These are phyloP conservation scores for Suhomyces emberorum DNA, from an alignment of 805 yeast species.

Conservation along the genomic window DNA sequence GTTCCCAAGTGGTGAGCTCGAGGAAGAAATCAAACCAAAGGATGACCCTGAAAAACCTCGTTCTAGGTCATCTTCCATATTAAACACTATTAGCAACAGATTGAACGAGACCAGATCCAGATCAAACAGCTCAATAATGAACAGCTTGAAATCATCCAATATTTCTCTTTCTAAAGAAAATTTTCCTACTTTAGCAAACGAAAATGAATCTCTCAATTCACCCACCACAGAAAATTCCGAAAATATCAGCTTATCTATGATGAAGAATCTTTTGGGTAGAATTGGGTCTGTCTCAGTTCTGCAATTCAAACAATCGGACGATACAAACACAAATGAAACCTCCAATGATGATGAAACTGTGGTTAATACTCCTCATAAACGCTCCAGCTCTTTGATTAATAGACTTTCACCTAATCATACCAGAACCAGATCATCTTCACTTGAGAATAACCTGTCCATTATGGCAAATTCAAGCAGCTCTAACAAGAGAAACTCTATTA, in stretches of 20 bases:
- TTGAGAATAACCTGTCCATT: slow-evolving; percentile 17
- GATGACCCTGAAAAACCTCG: slow-evolving; percentile 14
- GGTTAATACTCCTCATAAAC: slow-evolving; percentile 5
- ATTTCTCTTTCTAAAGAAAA: slow-evolving; percentile 18
- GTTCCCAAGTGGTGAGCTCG: slow-evolving; percentile 25
- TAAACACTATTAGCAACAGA: slow-evolving; percentile 32
- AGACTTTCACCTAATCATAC: slow-evolving; percentile 34
- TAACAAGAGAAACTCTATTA: slow-evolving; percentile 29
- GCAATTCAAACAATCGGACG: slow-evolving; percentile 15
- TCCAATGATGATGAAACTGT: slow-evolving; percentile 5
- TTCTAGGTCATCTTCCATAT: slow-evolving; percentile 38
- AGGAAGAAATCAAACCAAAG: slow-evolving; percentile 11
- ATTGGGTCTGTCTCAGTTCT: slow-evolving; percentile 30
- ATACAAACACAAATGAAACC: slow-evolving; percentile 6
- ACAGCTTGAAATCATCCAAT: slow-evolving; percentile 16
- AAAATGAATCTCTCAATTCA: slow-evolving; percentile 17
- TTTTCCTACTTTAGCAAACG: slow-evolving; percentile 23
- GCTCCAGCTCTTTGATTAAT: slow-evolving; percentile 25
- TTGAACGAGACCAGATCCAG: slow-evolving; percentile 32
- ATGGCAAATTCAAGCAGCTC: slow-evolving; percentile 7
- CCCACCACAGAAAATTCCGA: slow-evolving; percentile 10
- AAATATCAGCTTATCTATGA: slow-evolving; percentile 25
- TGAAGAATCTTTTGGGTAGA: slow-evolving; percentile 35
- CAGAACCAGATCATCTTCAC: slow-evolving; percentile 38
- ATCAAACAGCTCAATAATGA: slow-evolving; percentile 30